phyloP scores from a whole-genome alignment of 2,329 filamentous ascomycete species.

The Penicillium sp. region DNA sequence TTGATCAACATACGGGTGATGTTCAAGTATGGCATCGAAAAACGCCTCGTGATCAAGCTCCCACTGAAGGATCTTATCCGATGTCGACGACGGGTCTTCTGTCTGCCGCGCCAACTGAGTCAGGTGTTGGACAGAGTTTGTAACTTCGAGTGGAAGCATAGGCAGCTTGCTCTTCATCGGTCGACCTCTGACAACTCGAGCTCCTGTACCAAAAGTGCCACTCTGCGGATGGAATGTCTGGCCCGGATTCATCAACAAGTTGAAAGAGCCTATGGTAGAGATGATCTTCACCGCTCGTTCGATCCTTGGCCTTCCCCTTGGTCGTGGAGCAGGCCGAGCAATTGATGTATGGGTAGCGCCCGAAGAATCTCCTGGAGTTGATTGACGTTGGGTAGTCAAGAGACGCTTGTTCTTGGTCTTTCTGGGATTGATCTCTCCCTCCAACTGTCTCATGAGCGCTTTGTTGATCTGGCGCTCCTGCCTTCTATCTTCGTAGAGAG shows the following conservation, averaged over 20 bases:
- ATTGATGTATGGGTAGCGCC: constrained; percentile 26
- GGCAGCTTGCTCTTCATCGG: background rate
- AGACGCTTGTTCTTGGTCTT: constrained; percentile 20
- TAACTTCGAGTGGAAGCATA: constrained; percentile 10
- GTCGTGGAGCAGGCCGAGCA: constrained; percentile 16
- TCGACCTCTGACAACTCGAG: constrained; percentile 4
- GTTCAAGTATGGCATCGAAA: constrained; percentile 21
- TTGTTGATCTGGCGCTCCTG: constrained; percentile 25
- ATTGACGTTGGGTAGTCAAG: constrained; percentile 26
- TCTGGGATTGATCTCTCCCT: background rate
- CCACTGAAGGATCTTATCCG: constrained; percentile 38
- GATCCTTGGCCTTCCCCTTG: background rate
- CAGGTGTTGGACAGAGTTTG: constrained; percentile 25
- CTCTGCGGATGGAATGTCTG: constrained; percentile 38
- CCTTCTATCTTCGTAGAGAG: constrained; percentile 28
- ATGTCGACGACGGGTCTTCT: constrained; percentile 8
- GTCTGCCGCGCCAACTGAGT: constrained; percentile 28
- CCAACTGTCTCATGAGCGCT: constrained; percentile 21
- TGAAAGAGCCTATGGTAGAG: constrained; percentile 18
- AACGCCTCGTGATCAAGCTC: constrained; percentile 33
- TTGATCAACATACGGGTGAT: constrained; percentile 38
- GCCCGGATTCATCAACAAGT: constrained; percentile 35
- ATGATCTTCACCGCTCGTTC: constrained; percentile 23
- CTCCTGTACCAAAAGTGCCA: constrained; percentile 46
- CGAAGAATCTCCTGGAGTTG: constrained; percentile 9